Base-by-base conservation (phyloP, 2,329 filamentous ascomycete species). In the Colletotrichum cuscutae region DNA sequence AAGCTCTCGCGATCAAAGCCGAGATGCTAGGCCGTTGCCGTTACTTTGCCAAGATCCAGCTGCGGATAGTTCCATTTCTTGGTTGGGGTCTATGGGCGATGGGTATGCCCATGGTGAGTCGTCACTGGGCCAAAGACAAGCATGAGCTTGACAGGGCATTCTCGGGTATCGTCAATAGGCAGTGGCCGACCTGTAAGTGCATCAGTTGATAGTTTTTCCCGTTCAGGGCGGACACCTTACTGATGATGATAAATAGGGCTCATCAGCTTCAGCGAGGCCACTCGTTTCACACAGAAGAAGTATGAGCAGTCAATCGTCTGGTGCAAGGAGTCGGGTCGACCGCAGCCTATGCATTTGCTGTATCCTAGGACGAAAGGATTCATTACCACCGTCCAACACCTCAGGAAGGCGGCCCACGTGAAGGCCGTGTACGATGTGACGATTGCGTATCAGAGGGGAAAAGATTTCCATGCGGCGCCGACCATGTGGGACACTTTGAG, bases 61-160 rank as follows among this genome's bases (percentile, higher is more conserved):
- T 92, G 71, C 85, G 85, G 72, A 84, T 85, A 81, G 87, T 92
- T 13, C 90, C 89, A 5, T 88, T 92, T 72, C 82, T 91, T 8
- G 89, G 90, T 22, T 91, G 89, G 90, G 90, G 89, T 2, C 82
- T 92, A 42, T 91, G 89, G 89, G 89, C 87, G 4, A 90, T 91
- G 85, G 89, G 89, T 2, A 91, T 92, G 88, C 90, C 89, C 7
- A 84, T 92, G 80, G 89, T 91, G 26, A 90, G 85, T 76, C 82
- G 90, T 65, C 87, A 88, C 66, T 92, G 90, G 89, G 84, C 86
- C 76, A 83, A 83, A 71, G 89, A 92, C 78, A 84, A 85, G 77
- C 79, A 78, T 19, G 89, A 91, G 80, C 83, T 92, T 75, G 84
- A 89, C 62, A 83, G 86, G 30, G 87, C 91, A 12, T 92, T 92